These are phyloP conservation scores for Fistulifera solaris DNA, from an alignment of 108 stramenopile species.

Conservation along the genomic window DNA sequence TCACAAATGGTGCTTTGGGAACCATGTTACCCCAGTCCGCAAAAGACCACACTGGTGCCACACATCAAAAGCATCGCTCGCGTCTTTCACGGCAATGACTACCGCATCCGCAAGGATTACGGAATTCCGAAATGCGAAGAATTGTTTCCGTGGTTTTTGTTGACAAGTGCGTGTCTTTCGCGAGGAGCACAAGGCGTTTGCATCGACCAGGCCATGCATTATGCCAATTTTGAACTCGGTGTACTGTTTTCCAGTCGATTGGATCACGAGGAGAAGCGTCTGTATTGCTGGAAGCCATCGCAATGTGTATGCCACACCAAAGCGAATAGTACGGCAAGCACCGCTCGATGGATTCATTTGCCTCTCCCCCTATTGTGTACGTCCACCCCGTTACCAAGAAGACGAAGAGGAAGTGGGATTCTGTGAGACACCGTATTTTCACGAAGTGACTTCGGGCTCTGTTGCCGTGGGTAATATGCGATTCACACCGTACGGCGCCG, in stretches of 20 bases:
- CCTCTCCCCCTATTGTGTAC: slow-evolving; percentile 59
- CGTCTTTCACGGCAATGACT: slow-evolving; percentile 30
- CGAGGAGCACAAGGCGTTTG: slow-evolving; percentile 63
- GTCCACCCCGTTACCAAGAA: slow-evolving; percentile 42
- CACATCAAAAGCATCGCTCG: slow-evolving; percentile 72
- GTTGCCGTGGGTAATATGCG: slow-evolving; percentile 55
- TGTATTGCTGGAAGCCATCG: slow-evolving; percentile 54
- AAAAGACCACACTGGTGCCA: slow-evolving; percentile 22
- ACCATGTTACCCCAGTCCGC: slow-evolving; percentile 21
- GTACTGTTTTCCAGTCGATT: slow-evolving; percentile 60
- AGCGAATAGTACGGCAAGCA: slow-evolving; percentile 8
- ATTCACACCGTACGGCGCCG: slow-evolving; percentile 37
- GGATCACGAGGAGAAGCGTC: slow-evolving; percentile 20
- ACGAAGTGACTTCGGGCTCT: slow-evolving; percentile 43
- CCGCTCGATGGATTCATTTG: slow-evolving; percentile 45
- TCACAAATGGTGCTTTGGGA: slow-evolving; percentile 53
- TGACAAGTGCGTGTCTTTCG: slow-evolving; percentile 74
- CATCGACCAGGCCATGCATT: slow-evolving; percentile 29
- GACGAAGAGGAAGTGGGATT: slow-evolving; percentile 44
- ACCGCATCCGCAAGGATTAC: slow-evolving; percentile 8
- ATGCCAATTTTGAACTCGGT: slow-evolving; percentile 78
- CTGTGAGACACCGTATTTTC: slow-evolving; percentile 60
- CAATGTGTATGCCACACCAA: slow-evolving; percentile 16
- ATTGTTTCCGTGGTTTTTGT: slow-evolving; percentile 58
- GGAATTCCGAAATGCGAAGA: slow-evolving; percentile 15